Evolutionary conservation across 2,329 filamentous ascomycete species (phyloP).

Genomic region (Hymenotorrendiella dingleyae): DNA sequence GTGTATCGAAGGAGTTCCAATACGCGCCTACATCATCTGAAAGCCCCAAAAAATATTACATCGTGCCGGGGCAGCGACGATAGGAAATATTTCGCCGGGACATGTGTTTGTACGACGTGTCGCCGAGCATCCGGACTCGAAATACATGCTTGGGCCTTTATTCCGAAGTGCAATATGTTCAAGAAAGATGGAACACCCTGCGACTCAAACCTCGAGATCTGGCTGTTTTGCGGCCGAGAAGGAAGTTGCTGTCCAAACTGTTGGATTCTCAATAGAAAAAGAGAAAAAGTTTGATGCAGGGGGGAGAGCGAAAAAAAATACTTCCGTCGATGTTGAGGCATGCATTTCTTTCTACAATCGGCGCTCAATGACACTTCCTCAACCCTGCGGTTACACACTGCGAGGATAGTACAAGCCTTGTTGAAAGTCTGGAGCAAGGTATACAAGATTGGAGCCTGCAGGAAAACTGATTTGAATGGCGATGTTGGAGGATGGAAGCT

Average conservation of each 20-base stretch:
- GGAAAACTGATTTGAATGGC: too few relatives aligned
- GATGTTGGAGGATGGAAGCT: too few relatives aligned
- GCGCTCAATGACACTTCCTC: too few relatives aligned
- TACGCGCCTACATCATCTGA: slow-evolving; percentile 40
- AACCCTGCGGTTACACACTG: too few relatives aligned
- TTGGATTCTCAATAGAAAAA: too few relatives aligned
- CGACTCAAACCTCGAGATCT: slow-evolving; percentile 35
- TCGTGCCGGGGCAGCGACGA: slow-evolving; percentile 19
- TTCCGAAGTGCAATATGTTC: slow-evolving; percentile 53
- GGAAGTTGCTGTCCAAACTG: too few relatives aligned
- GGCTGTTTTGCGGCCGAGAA: too few relatives aligned
- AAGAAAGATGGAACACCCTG: slow-evolving; percentile 32
- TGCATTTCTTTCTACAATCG: too few relatives aligned
- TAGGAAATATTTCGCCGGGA: slow-evolving; percentile 51
- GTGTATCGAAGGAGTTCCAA: slow-evolving; percentile 36
- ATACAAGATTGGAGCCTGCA: slow-evolving; percentile 20
- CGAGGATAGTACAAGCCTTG: slow-evolving; percentile 20
- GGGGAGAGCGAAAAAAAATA: too few relatives aligned
- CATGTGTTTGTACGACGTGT: slow-evolving; percentile 58
- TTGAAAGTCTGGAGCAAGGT: slow-evolving; percentile 20
- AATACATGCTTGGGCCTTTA: slow-evolving; percentile 60
- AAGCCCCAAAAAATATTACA: slow-evolving; percentile 36
- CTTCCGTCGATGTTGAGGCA: too few relatives aligned
- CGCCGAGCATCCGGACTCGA: slow-evolving; percentile 56
- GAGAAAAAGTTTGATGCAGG: too few relatives aligned